Evolutionary conservation across 106 monocot species (phyloP), one percentile per base, ranked within the genome.

Genomic region (Dendrobium huoshanense): DNA sequence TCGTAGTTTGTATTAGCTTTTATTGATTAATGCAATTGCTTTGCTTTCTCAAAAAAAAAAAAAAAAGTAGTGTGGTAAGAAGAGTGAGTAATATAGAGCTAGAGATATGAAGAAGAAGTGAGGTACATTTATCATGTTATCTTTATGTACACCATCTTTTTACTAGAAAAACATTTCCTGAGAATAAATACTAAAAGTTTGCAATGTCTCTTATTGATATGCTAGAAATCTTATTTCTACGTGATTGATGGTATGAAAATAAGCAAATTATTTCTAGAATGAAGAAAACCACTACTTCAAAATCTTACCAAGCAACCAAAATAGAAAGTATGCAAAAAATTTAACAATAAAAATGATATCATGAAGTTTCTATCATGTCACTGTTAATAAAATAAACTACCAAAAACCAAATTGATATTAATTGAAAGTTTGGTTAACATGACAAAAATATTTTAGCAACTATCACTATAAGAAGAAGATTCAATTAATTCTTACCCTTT

Each of bases 401-500:
- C 59, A 59, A 20, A 59, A 59, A 59, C 59, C 2, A 59, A 20
- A 59, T 20, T 59, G 19, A 1, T 59, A 59, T 2, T 59, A 59
- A 59, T 20, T 33, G 33, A 68, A 68, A 68, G 29, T 11, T 33
- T 33, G 68, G 13, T 33, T 33, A 68, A 2, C 29, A 68, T 15
- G 13, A 33, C 2, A 11, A 33, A 73, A 41, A 73, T 42, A 42
- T 68, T 68, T 31, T 29, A 68, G 9, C 48, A 68, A 68, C 10
- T 22, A 67, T 11, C 9, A 33, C 3, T 27, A 3, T 68, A 27
- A 68, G 6, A 13, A 68, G 33, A 68, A 31, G 33, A 68, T 68
- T 11, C 31, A 68, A 33, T 17, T 48, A 24, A 24, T 25, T 65
- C 88, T 67, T 90, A 95, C 99, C 67, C 86, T 29, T 93, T 87